phyloP scores from a whole-genome alignment of 495 filamentous ascomycete species.

The Friedmanniomyces endolithicus region DNA sequence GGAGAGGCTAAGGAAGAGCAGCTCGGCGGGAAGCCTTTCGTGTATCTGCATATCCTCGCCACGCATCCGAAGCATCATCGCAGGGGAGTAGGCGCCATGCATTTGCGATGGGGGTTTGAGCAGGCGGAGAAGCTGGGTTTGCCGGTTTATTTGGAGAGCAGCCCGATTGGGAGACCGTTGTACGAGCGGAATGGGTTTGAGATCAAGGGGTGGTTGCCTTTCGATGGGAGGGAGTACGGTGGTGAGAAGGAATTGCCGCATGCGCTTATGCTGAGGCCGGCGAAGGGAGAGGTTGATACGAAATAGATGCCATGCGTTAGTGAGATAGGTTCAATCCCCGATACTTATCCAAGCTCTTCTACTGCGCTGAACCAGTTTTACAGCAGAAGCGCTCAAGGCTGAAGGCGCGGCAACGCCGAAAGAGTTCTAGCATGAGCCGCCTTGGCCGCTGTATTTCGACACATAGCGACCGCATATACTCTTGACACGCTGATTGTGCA shows the following conservation, averaged over 20 bases:
- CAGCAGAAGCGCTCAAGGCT: too few relatives aligned
- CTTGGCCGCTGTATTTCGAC: too few relatives aligned
- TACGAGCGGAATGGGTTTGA: constrained; percentile 19
- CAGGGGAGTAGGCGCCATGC: constrained; percentile 15
- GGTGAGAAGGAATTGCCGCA: constrained; percentile 8
- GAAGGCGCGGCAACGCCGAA: too few relatives aligned
- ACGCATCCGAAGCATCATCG: constrained; percentile 17
- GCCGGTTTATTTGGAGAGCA: constrained; percentile 16
- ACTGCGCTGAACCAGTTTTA: too few relatives aligned
- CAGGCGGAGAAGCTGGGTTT: constrained; percentile 18
- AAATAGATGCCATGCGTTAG: too few relatives aligned
- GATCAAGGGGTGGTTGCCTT: constrained; percentile 2
- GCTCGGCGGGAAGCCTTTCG: constrained; percentile 7
- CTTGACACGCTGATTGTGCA: too few relatives aligned
- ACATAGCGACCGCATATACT: too few relatives aligned
- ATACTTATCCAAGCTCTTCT: too few relatives aligned
- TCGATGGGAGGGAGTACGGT: constrained; percentile 15
- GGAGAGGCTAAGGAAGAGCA: constrained; percentile 1
- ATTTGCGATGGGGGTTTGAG: constrained; percentile 16
- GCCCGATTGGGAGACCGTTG: constrained; percentile 15
- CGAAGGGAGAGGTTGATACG: neutral
- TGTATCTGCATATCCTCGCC: constrained; percentile 12
- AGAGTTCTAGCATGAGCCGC: too few relatives aligned
- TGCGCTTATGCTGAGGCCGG: constrained; percentile 13
- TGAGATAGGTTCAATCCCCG: neutral